phyloP scores from a whole-genome alignment of 2,329 filamentous ascomycete species.

The Penicillium sp. region DNA sequence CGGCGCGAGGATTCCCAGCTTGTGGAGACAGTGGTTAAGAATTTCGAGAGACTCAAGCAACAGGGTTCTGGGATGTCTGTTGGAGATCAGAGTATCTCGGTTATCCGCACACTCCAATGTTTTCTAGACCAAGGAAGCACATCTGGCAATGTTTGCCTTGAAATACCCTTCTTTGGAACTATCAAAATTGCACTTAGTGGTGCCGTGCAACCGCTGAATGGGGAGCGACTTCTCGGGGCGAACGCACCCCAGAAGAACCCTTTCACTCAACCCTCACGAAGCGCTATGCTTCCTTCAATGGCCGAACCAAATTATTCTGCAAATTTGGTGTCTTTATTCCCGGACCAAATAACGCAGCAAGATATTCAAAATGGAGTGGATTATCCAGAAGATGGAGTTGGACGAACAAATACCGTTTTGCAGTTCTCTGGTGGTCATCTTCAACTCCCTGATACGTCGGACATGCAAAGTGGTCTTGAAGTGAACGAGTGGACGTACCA shows the following conservation, averaged over 20 bases:
- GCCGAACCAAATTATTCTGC: too few relatives aligned
- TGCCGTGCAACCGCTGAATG: not conserved
- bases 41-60: not conserved
- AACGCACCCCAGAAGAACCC: not conserved
- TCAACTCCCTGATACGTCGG: not conserved
- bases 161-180: not conserved
- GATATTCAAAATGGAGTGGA: too few relatives aligned
- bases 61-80: not conserved
- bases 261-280: not conserved
- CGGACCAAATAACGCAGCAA: not conserved
- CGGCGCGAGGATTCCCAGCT: conserved; percentile 8
- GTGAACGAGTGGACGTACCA: not conserved
- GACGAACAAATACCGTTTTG: not conserved
- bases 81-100: not conserved
- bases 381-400: not conserved
- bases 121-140: not conserved
- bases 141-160: not conserved
- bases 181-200: not conserved
- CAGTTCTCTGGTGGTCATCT: not conserved
- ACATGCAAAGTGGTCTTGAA: not conserved
- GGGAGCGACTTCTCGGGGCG: not conserved
- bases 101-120: not conserved
- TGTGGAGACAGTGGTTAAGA: conserved; percentile 6
- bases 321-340: not conserved
- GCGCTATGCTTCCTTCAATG: not conserved